Evolutionary conservation across 805 yeast genomes (phyloP).

Genomic region (Cyberlindnera mycetangii): DNA sequence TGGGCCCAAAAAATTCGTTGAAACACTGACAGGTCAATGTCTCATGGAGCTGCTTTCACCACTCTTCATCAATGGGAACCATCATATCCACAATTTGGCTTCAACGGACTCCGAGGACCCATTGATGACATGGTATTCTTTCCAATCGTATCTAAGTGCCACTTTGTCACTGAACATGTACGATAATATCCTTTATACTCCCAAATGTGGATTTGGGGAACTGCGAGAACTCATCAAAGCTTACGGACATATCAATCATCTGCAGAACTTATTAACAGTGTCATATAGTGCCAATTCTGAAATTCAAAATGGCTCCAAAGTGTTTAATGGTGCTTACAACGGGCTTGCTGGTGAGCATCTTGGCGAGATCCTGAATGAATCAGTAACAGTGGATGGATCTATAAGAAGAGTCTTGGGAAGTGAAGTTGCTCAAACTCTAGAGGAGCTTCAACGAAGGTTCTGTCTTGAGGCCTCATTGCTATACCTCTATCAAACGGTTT

Average conservation of each 20-base stretch:
- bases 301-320: neutral
- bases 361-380: conserved; percentile 3
- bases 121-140: conserved; percentile 2
- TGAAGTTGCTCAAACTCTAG: neutral
- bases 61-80: conserved; percentile 4
- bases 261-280: conserved; percentile 5
- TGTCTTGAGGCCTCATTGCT: conserved; percentile 5
- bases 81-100: neutral
- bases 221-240: conserved; percentile 3
- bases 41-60: conserved; percentile 6
- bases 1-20: conserved; percentile 9
- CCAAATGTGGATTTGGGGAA: neutral
- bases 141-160: conserved; percentile 1
- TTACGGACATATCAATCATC: conserved; percentile 8
- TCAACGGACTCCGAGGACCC: neutral
- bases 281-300: conserved; percentile 9
- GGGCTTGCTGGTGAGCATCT: conserved; percentile 5
- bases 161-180: conserved; percentile 1
- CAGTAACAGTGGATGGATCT: conserved; percentile 1
- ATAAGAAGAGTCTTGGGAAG: neutral
- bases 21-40: conserved; percentile 11
- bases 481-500: conserved; percentile 11
- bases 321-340: conserved; percentile 4
- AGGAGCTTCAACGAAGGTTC: conserved; percentile 1
- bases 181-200: conserved; percentile 7